Base-by-base conservation (phyloP, 352 stramenopile species). In the Saprolegnia diclina region DNA sequence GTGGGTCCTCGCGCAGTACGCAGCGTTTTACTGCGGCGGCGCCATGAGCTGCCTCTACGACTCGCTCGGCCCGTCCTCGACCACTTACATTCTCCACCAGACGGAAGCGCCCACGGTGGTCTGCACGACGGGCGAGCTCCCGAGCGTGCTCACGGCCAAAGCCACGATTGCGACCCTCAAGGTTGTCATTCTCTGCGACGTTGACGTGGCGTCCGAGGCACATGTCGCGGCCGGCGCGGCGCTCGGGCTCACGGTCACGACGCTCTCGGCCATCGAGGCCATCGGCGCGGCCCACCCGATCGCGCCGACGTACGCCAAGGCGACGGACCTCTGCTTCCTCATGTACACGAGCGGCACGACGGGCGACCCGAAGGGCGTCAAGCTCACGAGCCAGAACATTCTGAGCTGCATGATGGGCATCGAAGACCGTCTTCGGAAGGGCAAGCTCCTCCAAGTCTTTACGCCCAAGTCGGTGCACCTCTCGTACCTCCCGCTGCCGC, bases 401-500 rank as follows among this genome's bases (percentile, higher is more conserved):
- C 21, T 91, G 52, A 72, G 78, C 19, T 61, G 42, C 18, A 52
- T 40, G 19, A n/a, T 26, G 13, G 63, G 63, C 22, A 52, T 52
- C n/a, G 46, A 69, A 29, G 63, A 69, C 18, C 63, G 63, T 16
- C 38, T 69, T 7, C 53, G 54, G 16, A 26, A 26, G 18, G 45
- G 50, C 50, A 29, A 61, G 10, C 9, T 52, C 21, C 16, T 56
- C 0, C 16, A 48, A 1, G 19, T 29, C 29, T 69, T 69, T 46
- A 44, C 63, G 35, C 24, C 48, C 16, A 19, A 45, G n/a, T 37
- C 42, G 18, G 37, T 61, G 19, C 63, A 69, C 53, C 73, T 97
- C 21, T 92, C 81, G 14, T 97, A 97, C 73, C 76, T 97, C 21
- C 91, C 91, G 22, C 71, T 97, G 35, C 84, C 90, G 6, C 91